These are phyloP conservation scores for Leccinum boreale DNA, from an alignment of 768 basidiomycete genomes.

Conservation along the genomic window DNA sequence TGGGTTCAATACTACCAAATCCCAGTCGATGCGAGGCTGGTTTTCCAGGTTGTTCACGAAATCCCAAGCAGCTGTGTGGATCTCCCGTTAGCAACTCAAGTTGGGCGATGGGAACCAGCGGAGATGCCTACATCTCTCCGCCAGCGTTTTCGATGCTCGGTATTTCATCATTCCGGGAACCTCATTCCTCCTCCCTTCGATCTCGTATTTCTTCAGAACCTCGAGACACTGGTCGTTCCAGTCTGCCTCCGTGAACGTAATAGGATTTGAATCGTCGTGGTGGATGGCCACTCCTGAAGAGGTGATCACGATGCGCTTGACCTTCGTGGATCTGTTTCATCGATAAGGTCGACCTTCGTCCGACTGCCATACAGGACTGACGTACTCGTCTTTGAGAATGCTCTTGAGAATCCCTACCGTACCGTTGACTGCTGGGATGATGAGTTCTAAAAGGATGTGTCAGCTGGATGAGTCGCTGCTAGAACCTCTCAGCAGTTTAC, in stretches of 20 bases:
- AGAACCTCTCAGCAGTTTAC: constrained; percentile 6
- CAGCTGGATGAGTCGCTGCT: background rate
- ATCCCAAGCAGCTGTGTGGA: constrained; percentile 6
- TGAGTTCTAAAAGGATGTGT: too few species aligned
- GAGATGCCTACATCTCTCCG: constrained; percentile 40
- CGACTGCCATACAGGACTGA: background rate
- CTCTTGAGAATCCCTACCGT: too few species aligned
- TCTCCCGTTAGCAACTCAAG: too few species aligned
- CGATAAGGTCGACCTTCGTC: background rate
- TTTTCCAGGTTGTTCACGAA: constrained; percentile 32
- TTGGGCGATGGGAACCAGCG: too few species aligned
- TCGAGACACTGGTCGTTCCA: constrained; percentile 39
- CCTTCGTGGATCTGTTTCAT: too few species aligned
- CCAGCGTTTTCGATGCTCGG: constrained; percentile 60
- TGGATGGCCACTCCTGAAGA: constrained; percentile 42
- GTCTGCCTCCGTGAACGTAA: constrained; percentile 40
- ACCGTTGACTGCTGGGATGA: too few species aligned
- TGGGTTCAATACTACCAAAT: constrained; percentile 19
- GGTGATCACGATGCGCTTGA: too few species aligned
- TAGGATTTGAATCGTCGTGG: constrained; percentile 19
- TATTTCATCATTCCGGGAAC: constrained; percentile 43
- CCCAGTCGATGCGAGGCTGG: constrained; percentile 8
- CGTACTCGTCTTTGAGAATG: too few species aligned
- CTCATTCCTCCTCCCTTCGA: constrained; percentile 42
- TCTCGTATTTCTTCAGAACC: constrained; percentile 41